Evolutionary conservation across 192 early-diverging fungal species (phyloP), one percentile per base, ranked within the genome.

Genomic region (Kappamyces sp.): DNA sequence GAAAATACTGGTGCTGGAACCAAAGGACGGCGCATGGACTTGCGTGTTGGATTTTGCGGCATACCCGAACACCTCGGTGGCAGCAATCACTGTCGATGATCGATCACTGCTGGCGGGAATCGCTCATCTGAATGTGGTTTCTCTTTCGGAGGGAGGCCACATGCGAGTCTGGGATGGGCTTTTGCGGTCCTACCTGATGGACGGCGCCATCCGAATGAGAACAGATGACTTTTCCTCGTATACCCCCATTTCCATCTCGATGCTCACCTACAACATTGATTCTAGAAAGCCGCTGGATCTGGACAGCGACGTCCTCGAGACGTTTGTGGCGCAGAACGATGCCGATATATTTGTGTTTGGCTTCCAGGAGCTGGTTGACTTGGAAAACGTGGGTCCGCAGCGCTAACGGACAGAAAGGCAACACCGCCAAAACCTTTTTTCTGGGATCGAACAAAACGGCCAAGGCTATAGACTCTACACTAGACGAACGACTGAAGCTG

Each of bases 181-280:
- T 9, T 69, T 92, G 74, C 59, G 61, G 4, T 63, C 79, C 4
- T 81, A 89, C 66, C 87, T 84, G 70, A 58, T 76, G 37, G 84
- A 43, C 34, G 8, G 47, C 12, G 41, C 3, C 5, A 58, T n/a
- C 45, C 34, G 31, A 58, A 85, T 81, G 70, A 75, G 63, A 45
- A 22, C 14, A 54, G 32, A 35, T 14, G 77, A 85, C 38, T 89
- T 82, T 57, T 80, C 81, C 37, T 71, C 58, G 4, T 86, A 82
- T 69, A 75, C 80, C 22, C 74, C 84, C 30, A 50, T 90, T 8
- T 74, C 80, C 5, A 69, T 95, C 30, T 72, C 93, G 51, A 82
- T 98, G 31, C 88, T 87, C 59, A 91, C 88, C 47, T 98, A 88
- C 88, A 98, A 98, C 70, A 88, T 92, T 59, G 93, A 92, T 69